Percentiles rank a stretch among this genome's conserved stretches.
phyloP scores from a whole-genome alignment of 768 basidiomycete species.

The Sporobolomyces pararoseus region DNA sequence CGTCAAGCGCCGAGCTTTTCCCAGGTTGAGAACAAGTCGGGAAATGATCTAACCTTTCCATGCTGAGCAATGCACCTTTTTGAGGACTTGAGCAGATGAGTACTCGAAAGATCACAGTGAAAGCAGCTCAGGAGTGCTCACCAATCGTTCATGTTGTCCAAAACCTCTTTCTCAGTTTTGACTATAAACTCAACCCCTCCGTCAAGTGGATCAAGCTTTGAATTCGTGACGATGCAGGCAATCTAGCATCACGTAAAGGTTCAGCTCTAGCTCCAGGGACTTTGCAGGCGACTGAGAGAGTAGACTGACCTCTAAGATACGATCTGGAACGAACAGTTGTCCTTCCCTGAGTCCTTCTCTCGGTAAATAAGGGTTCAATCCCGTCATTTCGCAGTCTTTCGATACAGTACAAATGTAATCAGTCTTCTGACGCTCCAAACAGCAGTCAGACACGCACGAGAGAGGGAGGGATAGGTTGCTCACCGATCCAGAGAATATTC shows the following conservation, averaged over 20 bases:
- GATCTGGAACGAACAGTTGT: slow-evolving; percentile 29
- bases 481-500: slow-evolving; percentile 42
- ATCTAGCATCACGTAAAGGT: slow-evolving; percentile 44
- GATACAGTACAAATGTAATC: neutral
- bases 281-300: neutral
- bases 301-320: slow-evolving; percentile 36
- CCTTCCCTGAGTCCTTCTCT: slow-evolving; percentile 11
- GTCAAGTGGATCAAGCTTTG: slow-evolving; percentile 49
- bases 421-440: neutral
- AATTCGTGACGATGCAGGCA: slow-evolving; percentile 51
- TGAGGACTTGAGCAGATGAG: too few relatives aligned
- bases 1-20: too few relatives aligned
- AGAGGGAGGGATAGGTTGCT: neutral
- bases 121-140: slow-evolving; percentile 16
- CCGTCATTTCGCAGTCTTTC: slow-evolving; percentile 43
- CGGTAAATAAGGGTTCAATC: slow-evolving; percentile 33
- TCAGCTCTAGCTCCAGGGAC: too few relatives aligned
- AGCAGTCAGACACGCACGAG: neutral
- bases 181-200: slow-evolving; percentile 51
- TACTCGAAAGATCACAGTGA: neutral
- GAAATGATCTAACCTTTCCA: slow-evolving; percentile 19
- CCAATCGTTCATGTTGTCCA: slow-evolving; percentile 52
- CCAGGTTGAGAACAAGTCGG: too few relatives aligned
- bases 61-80: slow-evolving; percentile 41
- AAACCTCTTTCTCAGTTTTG: slow-evolving; percentile 48